Conservation (phyloP, 257 asterid genomes). For the Misopates orontium region DNA sequence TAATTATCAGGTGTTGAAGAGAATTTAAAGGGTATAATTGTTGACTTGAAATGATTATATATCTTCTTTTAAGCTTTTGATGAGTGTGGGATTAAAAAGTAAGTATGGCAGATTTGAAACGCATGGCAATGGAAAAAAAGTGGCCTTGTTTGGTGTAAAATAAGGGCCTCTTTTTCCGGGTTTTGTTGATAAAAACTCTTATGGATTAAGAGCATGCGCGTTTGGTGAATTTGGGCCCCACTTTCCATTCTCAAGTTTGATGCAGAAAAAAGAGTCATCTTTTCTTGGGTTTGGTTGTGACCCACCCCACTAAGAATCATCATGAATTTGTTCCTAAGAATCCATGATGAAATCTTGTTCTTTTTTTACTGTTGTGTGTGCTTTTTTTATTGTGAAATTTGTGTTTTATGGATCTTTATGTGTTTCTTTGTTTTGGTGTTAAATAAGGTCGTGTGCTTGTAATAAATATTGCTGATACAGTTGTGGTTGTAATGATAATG, state of each 20-base stretch:
- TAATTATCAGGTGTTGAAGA: slow-evolving; percentile 8
- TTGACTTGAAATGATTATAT: slow-evolving; percentile 41
- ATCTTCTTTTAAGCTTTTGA: slow-evolving; percentile 29
- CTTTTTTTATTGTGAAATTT: slow-evolving; percentile 26
- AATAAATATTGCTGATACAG: no score
- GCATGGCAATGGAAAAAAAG: slow-evolving; percentile 43
- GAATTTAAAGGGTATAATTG: slow-evolving; percentile 7
- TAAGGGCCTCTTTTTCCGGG: slow-evolving; percentile 37
- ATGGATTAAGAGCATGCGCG: slow-evolving; percentile 73
- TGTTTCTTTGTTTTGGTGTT: no score
- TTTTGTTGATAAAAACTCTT: slow-evolving; percentile 39
- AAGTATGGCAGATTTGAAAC: slow-evolving; percentile 38
- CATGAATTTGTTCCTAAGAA: slow-evolving; percentile 31
- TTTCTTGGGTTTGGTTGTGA: slow-evolving; percentile 37
- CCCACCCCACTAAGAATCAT: slow-evolving; percentile 29
- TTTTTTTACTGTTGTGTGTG: slow-evolving; percentile 36
- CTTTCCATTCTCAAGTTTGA: slow-evolving; percentile 34
- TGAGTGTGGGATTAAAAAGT: slow-evolving; percentile 41
- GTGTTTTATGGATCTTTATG: slow-evolving; percentile 5
- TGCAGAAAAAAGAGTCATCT: no score
- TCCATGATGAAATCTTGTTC: slow-evolving; percentile 42
- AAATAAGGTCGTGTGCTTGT: no score
- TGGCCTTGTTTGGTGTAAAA: slow-evolving; percentile 46
- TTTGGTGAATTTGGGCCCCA: slow-evolving; percentile 60
- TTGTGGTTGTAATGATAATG: no score